Percentiles rank a stretch among this genome's conserved stretches.
phyloP scores from a whole-genome alignment of 176 grass and related monocot genomes.

The Hordeum marinum region DNA sequence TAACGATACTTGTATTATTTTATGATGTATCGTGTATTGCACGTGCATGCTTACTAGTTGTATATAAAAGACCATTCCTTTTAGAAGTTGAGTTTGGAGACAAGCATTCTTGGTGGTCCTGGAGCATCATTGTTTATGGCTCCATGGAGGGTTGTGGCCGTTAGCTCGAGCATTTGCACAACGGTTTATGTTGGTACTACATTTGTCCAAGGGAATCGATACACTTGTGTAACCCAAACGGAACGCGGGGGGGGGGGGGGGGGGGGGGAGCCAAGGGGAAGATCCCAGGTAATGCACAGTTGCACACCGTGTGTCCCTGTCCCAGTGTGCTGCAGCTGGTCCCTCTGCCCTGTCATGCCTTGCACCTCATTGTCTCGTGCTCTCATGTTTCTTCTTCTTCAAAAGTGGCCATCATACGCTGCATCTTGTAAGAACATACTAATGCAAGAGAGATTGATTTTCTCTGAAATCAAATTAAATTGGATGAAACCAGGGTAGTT shows the following conservation, averaged over 20 bases:
- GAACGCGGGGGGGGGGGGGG: no score
- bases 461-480: not conserved
- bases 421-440: no score
- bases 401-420: no score
- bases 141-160: not conserved
- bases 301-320: not conserved
- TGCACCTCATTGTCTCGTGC: not conserved
- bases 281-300: not conserved
- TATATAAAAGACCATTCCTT: not conserved
- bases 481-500: not conserved
- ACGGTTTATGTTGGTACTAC: not conserved
- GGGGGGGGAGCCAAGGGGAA: not conserved
- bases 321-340: not conserved
- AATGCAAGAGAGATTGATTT: not conserved
- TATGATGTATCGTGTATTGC: no score
- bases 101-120: not conserved
- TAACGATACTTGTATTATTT: no score
- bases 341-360: not conserved
- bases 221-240: not conserved
- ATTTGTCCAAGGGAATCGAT: not conserved
- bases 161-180: not conserved
- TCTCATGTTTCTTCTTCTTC: not conserved
- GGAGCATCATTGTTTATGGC: not conserved
- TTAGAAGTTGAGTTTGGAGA: not conserved
- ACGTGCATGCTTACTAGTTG: no score